Evolutionary conservation across 78 protist genomes (phyloP), one percentile per base, ranked within the genome.

Genomic region (Speleostelium caveatum): DNA sequence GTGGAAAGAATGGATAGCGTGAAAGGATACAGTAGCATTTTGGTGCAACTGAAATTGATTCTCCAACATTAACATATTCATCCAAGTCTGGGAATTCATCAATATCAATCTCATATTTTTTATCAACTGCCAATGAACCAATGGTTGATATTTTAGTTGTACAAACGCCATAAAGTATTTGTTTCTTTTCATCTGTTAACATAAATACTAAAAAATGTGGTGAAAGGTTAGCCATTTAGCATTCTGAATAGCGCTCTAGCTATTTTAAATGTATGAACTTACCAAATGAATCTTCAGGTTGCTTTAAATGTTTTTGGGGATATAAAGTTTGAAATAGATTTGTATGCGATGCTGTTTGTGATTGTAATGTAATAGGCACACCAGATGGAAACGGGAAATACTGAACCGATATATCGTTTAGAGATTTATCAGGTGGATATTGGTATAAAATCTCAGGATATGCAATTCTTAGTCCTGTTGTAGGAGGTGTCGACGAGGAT

Each of bases 351-450:
- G 79, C 91, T 4, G 72, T 60, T 42, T 56, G 79, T 30, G 91
- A 83, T 56, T 55, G 71, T 42, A 32, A 22, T 1, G 51, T 69
- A 2, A 83, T 38, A 5, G 78, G 72, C 32, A 83, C 62, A 7
- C 91, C 91, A 26, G 35, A 12, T 2, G 91, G 91, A 39, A 83
- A 83, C 38, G 91, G 91, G 30, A 83, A 83, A n/a, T 35, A 61
- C 6, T 83, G 53, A 12, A 83, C 91, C 4, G 66, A 55, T 24
- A 83, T 26, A 2, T 33, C 26, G 5, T 74, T 73, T 14, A 83
- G 42, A 35, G 91, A 30, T 42, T 58, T 67, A 33, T 83, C 91
- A 19, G 91, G 91, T 67, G 91, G 91, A 33, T 71, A 83, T 59
- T 83, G 91, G 14, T 83, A 83, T 12, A 83, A 75, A 30, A 83